These are phyloP conservation scores for Phytophthora multivora DNA, from an alignment of 352 stramenopile species.

Conservation along the genomic window DNA sequence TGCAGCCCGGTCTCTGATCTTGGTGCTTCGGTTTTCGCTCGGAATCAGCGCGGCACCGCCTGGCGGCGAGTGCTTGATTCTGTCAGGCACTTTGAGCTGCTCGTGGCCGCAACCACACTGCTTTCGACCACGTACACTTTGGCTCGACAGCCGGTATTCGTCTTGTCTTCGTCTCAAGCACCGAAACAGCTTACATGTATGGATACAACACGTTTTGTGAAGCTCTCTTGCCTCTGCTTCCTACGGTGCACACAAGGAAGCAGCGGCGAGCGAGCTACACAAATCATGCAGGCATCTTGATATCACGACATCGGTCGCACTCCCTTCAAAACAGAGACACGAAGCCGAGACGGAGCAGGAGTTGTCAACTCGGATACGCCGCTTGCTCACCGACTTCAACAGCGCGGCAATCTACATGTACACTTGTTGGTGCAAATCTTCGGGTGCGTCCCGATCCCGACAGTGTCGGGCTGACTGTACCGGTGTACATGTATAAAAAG, in stretches of 20 bases:
- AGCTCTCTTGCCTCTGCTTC: too few relatives aligned
- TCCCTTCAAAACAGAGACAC: slow-evolving; percentile 26
- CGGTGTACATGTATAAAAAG: too few relatives aligned
- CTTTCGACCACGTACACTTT: slow-evolving; percentile 13
- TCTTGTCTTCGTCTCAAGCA: slow-evolving; percentile 1
- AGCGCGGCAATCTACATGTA: slow-evolving; percentile 20
- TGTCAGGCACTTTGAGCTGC: neutral
- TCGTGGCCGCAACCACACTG: neutral
- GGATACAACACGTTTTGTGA: too few relatives aligned
- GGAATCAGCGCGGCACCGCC: slow-evolving; percentile 13
- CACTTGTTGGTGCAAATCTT: slow-evolving; percentile 24
- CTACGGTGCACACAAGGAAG: neutral
- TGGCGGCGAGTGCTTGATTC: neutral
- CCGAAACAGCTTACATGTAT: neutral
- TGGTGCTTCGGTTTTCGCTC: slow-evolving; percentile 16
- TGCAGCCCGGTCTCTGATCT: slow-evolving; percentile 17
- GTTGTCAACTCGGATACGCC: slow-evolving; percentile 17
- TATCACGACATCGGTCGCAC: slow-evolving; percentile 19
- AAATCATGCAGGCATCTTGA: slow-evolving; percentile 24
- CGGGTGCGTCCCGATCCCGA: slow-evolving; percentile 16
- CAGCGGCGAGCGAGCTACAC: slow-evolving; percentile 5
- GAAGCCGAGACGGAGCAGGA: slow-evolving; percentile 19
- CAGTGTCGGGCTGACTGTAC: too few relatives aligned
- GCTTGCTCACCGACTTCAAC: slow-evolving; percentile 21
- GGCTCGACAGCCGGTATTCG: neutral